A percentile compares a stretch with the other conserved stretches of the same genome.
phyloP scores from a whole-genome alignment of 768 basidiomycete genomes.

The Termitomyces sp. region DNA sequence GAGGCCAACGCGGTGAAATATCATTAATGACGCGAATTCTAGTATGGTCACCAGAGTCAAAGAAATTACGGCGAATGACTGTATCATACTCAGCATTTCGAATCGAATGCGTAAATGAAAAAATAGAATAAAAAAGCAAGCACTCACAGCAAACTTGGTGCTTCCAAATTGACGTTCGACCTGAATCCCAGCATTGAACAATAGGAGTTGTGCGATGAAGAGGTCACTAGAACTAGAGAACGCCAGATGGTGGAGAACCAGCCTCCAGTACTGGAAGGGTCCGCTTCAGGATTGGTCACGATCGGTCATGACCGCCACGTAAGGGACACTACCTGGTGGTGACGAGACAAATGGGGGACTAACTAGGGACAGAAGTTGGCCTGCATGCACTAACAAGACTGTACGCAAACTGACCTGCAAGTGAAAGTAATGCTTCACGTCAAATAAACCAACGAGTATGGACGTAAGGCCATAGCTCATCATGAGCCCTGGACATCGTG shows the following conservation, averaged over 20 bases:
- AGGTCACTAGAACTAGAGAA: conserved; percentile 86
- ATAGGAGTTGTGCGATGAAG: conserved; percentile 64
- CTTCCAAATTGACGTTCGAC: conserved; percentile 87
- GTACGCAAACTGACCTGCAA: conserved; percentile 52
- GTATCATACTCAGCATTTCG: conserved; percentile 5
- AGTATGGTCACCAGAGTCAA: conserved; percentile 58
- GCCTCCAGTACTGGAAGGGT: conserved; percentile 74
- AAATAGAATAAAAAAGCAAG: too few relatives aligned
- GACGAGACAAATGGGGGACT: conserved; percentile 82
- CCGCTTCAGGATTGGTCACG: conserved; percentile 27
- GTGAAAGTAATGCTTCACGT: conserved; percentile 85
- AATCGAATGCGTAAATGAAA: neutral
- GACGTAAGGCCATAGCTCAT: conserved; percentile 64
- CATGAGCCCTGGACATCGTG: conserved; percentile 59
- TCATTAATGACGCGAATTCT: conserved; percentile 59
- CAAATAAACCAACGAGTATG: conserved; percentile 72
- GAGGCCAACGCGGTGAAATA: conserved; percentile 61
- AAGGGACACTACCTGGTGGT: conserved; percentile 65
- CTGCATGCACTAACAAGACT: conserved; percentile 7
- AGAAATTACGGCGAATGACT: conserved; percentile 80
- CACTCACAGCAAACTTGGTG: conserved; percentile 76
- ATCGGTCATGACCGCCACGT: conserved; percentile 5
- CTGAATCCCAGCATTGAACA: conserved; percentile 65
- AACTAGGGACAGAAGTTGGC: conserved; percentile 38
- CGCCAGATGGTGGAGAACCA: conserved; percentile 65